Percentiles rank a stretch among this genome's conserved stretches.
Evolutionary conservation across 2,329 filamentous ascomycete genomes (phyloP).

Genomic region (Xylariales sp.): DNA sequence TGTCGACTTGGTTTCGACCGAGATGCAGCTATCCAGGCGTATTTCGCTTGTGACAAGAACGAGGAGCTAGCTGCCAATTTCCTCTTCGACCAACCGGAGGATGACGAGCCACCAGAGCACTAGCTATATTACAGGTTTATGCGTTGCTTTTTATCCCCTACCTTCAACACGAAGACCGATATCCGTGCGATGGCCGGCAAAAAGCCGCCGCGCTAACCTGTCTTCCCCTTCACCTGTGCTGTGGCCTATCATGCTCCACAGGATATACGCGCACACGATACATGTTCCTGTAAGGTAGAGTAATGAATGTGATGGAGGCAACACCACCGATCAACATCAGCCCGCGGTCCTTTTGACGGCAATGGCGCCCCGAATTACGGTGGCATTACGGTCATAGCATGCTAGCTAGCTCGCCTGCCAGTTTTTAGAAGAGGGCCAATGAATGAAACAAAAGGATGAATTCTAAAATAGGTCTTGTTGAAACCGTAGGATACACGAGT

Average conservation of each 20-base stretch:
- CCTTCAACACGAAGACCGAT: conserved; percentile 32
- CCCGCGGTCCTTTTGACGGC: conserved; percentile 6
- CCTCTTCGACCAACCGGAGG: conserved; percentile 95
- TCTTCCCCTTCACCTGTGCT: conserved; percentile 28
- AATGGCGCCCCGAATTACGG: conserved; percentile 20
- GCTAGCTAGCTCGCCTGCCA: conserved; percentile 18
- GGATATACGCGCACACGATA: conserved; percentile 30
- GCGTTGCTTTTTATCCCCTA: conserved; percentile 29
- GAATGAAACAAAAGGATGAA: conserved; percentile 29
- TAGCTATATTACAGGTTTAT: conserved; percentile 45
- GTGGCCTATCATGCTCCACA: conserved; percentile 19
- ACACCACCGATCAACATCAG: conserved; percentile 18
- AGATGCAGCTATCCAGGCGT: conserved; percentile 95
- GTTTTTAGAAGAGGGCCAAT: conserved; percentile 14
- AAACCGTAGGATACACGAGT: not conserved
- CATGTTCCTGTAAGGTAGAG: conserved; percentile 15
- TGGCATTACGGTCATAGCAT: conserved; percentile 13
- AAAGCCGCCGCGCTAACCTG: conserved; percentile 22
- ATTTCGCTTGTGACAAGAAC: conserved; percentile 99
- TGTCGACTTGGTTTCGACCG: conserved; percentile 93
- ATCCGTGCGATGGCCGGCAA: conserved; percentile 34
- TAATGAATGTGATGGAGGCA: conserved; percentile 22
- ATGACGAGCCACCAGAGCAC: conserved; percentile 70
- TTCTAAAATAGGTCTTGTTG: not conserved
- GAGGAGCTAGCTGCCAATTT: conserved; percentile 98